phyloP scores from a whole-genome alignment of 2,329 filamentous ascomycete species.

The Xylariaceae sp. region DNA sequence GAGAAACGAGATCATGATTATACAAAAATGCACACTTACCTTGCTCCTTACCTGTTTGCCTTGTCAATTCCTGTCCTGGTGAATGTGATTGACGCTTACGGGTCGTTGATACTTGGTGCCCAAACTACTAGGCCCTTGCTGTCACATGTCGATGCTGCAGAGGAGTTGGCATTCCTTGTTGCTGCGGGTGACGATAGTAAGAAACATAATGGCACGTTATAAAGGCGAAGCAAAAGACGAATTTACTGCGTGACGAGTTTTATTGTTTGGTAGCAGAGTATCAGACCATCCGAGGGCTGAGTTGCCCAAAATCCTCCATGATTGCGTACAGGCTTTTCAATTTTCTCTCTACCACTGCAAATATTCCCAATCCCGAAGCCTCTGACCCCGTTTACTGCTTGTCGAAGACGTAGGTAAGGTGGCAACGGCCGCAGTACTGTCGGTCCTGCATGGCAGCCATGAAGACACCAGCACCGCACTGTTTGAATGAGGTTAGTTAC shows the following conservation, averaged over 20 bases:
- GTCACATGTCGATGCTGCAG: too few relatives aligned
- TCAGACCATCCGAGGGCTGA: constrained; percentile 8
- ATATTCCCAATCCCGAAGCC: constrained; percentile 8
- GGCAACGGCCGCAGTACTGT: constrained; percentile 85
- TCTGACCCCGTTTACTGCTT: constrained; percentile 39
- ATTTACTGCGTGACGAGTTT: constrained; percentile 15
- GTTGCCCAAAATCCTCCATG: constrained; percentile 12
- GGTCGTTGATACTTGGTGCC: too few relatives aligned
- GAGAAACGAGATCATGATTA: neutral
- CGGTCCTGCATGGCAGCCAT: constrained; percentile 99
- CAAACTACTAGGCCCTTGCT: too few relatives aligned
- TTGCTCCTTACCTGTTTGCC: neutral
- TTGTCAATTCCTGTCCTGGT: neutral
- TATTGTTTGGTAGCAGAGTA: constrained; percentile 14
- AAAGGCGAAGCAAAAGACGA: neutral
- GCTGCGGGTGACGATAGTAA: too few relatives aligned
- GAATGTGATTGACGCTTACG: neutral
- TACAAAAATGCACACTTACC: neutral
- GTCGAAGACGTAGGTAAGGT: constrained; percentile 69
- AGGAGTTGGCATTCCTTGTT: too few relatives aligned
- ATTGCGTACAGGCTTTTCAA: constrained; percentile 14
- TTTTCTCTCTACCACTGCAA: constrained; percentile 6
- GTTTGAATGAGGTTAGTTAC: constrained; percentile 26
- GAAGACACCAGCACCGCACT: constrained; percentile 99
- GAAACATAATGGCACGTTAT: neutral